A percentile compares a stretch with the other conserved stretches of the same genome.
Conservation (phyloP, 345 rosid species). For the Gossypium thurberi region DNA sequence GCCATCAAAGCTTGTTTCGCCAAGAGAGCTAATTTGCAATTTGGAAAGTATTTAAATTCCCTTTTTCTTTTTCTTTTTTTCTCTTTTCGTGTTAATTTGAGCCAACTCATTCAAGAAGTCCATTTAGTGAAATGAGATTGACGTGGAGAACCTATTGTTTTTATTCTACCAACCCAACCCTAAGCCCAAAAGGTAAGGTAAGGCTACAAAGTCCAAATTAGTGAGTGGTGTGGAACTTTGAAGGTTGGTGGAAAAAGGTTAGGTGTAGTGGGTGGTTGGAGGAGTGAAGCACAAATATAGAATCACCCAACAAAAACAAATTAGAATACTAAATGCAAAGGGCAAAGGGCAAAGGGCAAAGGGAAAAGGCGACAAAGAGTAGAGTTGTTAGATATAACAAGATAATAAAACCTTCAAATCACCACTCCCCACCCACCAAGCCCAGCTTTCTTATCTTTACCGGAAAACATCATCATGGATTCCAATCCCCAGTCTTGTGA, state of each 20-base stretch:
- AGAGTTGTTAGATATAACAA: background rate
- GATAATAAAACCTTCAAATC: background rate
- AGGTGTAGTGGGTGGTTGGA: background rate
- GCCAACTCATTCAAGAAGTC: too few species aligned
- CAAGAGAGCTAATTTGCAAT: too few species aligned
- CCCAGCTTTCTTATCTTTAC: constrained; percentile 8
- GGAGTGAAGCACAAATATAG: background rate
- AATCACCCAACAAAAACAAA: background rate
- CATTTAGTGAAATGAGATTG: too few species aligned
- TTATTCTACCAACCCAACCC: background rate
- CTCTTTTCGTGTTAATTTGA: too few species aligned
- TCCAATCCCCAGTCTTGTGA: constrained; percentile 25
- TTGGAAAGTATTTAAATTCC: too few species aligned
- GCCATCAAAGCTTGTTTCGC: too few species aligned
- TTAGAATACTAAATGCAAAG: background rate
- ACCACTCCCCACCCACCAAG: background rate
- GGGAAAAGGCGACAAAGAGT: background rate
- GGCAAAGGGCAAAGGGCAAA: background rate
- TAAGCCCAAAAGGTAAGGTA: too few species aligned
- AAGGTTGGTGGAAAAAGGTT: background rate
- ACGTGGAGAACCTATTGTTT: too few species aligned
- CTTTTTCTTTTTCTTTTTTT: too few species aligned
- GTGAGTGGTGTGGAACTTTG: background rate
- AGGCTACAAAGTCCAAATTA: too few species aligned
- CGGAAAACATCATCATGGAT: constrained; percentile 27